phyloP scores from a whole-genome alignment of 345 rosid species.

The Eucalyptus tenuipes region DNA sequence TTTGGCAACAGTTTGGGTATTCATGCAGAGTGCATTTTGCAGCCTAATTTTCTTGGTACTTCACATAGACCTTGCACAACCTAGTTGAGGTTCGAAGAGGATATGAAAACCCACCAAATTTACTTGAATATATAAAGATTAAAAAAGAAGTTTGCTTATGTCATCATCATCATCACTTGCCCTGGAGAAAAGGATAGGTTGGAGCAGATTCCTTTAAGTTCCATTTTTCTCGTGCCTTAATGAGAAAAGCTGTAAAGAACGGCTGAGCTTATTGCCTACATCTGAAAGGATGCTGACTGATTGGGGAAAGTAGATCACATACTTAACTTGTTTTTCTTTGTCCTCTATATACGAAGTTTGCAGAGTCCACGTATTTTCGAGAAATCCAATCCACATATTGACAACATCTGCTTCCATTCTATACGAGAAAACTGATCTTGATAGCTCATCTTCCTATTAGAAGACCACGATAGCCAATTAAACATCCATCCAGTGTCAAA shows the following conservation, averaged over 20 bases:
- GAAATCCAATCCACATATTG: conserved; percentile 51
- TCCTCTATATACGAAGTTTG: conserved; percentile 30
- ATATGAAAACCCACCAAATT: neutral
- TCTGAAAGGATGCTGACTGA: neutral
- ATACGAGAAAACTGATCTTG: conserved; percentile 50
- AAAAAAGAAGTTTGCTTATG: neutral
- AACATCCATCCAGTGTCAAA: neutral
- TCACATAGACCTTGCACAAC: neutral
- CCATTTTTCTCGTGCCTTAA: neutral
- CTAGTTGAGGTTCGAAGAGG: neutral
- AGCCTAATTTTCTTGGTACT: neutral
- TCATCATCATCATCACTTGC: neutral
- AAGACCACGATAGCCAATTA: neutral
- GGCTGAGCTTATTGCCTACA: neutral
- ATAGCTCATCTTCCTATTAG: conserved; percentile 77
- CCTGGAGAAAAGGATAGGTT: neutral
- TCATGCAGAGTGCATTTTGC: neutral
- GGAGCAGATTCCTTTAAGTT: neutral
- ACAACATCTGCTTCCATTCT: conserved; percentile 75
- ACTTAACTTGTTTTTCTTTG: conserved; percentile 68
- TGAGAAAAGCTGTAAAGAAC: neutral
- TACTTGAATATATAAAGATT: neutral
- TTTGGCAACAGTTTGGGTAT: neutral
- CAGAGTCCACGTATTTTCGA: conserved; percentile 56
- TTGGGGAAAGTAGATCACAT: conserved; percentile 14